A percentile compares a stretch with the other conserved stretches of the same genome.
Conservation (phyloP, 345 rosid genomes). For the Excoecaria agallocha region DNA sequence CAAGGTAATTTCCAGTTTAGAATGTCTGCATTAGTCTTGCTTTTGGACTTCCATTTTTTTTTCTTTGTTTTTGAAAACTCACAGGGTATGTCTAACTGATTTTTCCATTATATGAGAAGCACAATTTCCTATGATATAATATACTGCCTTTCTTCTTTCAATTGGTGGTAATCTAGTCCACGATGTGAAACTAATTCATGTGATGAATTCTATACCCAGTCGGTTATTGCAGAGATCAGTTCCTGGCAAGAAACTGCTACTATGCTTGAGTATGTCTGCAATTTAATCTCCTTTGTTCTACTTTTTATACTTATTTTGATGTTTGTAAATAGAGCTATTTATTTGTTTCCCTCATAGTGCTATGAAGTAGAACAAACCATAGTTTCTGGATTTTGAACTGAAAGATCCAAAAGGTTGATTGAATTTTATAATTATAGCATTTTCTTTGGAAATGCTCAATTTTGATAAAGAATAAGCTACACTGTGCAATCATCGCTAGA, state of each 20-base stretch:
- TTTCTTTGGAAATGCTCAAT: neutral
- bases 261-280: conserved; percentile 71
- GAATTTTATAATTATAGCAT: neutral
- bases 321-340: conserved; percentile 6
- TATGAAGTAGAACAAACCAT: neutral
- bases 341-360: neutral
- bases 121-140: neutral
- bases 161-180: neutral
- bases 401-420: neutral
- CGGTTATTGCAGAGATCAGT: conserved; percentile 93
- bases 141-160: neutral
- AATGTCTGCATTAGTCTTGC: neutral
- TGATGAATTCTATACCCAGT: conserved; percentile 43
- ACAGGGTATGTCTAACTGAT: neutral
- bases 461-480: neutral
- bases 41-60: neutral
- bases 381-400: neutral
- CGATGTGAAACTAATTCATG: neutral
- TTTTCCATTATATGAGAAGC: neutral
- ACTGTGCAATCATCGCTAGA: neutral
- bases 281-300: neutral
- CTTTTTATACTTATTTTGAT: neutral
- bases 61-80: neutral
- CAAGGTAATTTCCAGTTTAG: conserved; percentile 51
- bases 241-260: conserved; percentile 87